A percentile compares a stretch with the other conserved stretches of the same genome.
Evolutionary conservation across 345 rosid genomes (phyloP).

Genomic region (Corchorus capsularis): DNA sequence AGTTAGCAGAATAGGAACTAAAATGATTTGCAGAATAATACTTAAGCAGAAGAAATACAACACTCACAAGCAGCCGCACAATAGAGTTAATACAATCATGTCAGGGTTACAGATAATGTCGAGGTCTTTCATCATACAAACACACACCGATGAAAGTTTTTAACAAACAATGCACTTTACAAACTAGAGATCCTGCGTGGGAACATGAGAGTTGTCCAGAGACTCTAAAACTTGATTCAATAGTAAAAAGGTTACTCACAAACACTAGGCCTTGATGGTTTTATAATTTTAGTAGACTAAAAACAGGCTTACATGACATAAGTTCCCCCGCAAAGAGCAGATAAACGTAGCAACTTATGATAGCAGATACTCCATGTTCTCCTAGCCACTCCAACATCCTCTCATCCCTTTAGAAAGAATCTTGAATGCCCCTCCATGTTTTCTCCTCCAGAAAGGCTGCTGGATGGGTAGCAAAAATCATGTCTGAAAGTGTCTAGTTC

Average conservation of each 20-base stretch:
- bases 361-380: conserved; percentile 31
- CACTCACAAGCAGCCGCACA: conserved; percentile 1
- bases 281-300: conserved; percentile 21
- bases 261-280: conserved; percentile 28
- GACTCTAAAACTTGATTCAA: conserved; percentile 19
- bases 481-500: conserved; percentile 34
- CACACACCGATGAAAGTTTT: conserved; percentile 17
- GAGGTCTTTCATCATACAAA: conserved; percentile 26
- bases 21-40: neutral
- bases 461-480: conserved; percentile 32
- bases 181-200: conserved; percentile 30
- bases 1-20: neutral
- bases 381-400: conserved; percentile 30
- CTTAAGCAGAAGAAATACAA: neutral
- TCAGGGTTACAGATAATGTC: conserved; percentile 22
- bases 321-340: conserved; percentile 17
- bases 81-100: conserved; percentile 21
- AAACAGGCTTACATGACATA: conserved; percentile 27
- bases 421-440: neutral
- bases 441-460: conserved; percentile 24
- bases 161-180: conserved; percentile 44
- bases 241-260: conserved; percentile 19
- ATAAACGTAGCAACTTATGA: conserved; percentile 17
- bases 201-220: conserved; percentile 30
- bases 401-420: conserved; percentile 11